Conservation (phyloP, 306 rosid genomes). For the Rosa chinensis region DNA sequence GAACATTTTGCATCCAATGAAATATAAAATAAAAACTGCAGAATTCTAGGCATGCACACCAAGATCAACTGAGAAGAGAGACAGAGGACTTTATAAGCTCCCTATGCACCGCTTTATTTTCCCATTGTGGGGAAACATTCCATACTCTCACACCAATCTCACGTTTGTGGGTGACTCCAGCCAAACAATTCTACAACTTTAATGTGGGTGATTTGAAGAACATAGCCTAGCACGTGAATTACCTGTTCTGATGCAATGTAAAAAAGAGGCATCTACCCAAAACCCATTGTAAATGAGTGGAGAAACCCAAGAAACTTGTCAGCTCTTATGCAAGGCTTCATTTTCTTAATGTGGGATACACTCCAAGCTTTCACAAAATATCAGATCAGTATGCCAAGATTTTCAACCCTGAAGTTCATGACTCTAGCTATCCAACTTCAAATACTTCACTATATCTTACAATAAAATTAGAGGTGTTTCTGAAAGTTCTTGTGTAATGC, state of each 20-base stretch:
- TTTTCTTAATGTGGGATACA: not conserved
- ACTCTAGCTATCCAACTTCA: not conserved
- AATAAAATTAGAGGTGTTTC: not conserved
- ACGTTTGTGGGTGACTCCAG: not conserved
- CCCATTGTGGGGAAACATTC: not conserved
- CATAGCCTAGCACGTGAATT: not conserved
- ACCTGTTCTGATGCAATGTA: not conserved
- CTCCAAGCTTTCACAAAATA: not conserved
- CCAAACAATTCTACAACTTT: not conserved
- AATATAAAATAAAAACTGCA: too few species aligned
- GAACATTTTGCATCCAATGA: not conserved
- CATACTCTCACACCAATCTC: not conserved
- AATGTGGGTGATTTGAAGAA: not conserved
- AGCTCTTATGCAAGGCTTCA: not conserved
- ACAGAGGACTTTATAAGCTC: not conserved
- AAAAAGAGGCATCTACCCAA: not conserved
- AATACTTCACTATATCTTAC: not conserved
- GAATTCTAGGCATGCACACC: not conserved
- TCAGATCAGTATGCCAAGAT: not conserved
- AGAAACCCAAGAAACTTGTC: not conserved
- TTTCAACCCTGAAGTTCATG: not conserved
- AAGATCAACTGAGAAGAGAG: not conserved
- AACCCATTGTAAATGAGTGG: not conserved
- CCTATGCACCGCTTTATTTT: not conserved
- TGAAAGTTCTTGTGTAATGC: not conserved